A percentile compares a stretch with the other conserved stretches of the same genome.
Evolutionary conservation across 2,329 filamentous ascomycete species (phyloP).

Genomic region (Exophiala sp.): DNA sequence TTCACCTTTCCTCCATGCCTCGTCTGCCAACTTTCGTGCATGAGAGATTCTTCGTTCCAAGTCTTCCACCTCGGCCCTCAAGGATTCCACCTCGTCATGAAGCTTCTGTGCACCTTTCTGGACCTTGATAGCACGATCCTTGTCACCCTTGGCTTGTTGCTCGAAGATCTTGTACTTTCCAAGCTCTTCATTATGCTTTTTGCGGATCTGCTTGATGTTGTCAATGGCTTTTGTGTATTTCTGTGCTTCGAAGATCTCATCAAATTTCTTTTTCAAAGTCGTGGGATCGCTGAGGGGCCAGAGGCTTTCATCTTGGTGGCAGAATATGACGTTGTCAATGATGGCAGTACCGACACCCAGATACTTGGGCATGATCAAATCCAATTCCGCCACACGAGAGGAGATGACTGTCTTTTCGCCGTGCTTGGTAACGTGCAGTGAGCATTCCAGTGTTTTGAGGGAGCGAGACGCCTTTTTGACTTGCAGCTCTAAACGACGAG

Average conservation of each 20-base stretch:
- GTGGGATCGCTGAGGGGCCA: slow-evolving; percentile 93
- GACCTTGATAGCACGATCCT: slow-evolving; percentile 73
- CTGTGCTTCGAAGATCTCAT: slow-evolving; percentile 94
- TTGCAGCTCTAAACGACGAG: slow-evolving; percentile 77
- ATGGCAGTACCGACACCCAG: slow-evolving; percentile 88
- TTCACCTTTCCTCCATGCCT: slow-evolving; percentile 69
- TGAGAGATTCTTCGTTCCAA: slow-evolving; percentile 48
- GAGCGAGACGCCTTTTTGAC: slow-evolving; percentile 75
- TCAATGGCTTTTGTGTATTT: slow-evolving; percentile 98
- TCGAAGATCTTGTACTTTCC: slow-evolving; percentile 70
- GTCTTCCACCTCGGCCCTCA: slow-evolving; percentile 60
- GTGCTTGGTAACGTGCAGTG: slow-evolving; percentile 67
- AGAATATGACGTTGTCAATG: slow-evolving; percentile 94
- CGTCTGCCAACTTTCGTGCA: slow-evolving; percentile 51
- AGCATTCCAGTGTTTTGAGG: slow-evolving; percentile 81
- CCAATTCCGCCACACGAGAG: slow-evolving; percentile 74
- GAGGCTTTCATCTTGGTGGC: slow-evolving; percentile 94
- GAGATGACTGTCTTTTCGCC: slow-evolving; percentile 78
- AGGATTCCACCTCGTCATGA: slow-evolving; percentile 57
- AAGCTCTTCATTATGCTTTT: slow-evolving; percentile 75
- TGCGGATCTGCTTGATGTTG: slow-evolving; percentile 82
- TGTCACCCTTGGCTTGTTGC: slow-evolving; percentile 73
- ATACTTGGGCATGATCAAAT: slow-evolving; percentile 77
- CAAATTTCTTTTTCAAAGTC: slow-evolving; percentile 86
- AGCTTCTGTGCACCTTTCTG: slow-evolving; percentile 64